Evolutionary conservation across 129 eudicot genomes (phyloP), one percentile per base, ranked within the genome.

Genomic region (Logfia minima): DNA sequence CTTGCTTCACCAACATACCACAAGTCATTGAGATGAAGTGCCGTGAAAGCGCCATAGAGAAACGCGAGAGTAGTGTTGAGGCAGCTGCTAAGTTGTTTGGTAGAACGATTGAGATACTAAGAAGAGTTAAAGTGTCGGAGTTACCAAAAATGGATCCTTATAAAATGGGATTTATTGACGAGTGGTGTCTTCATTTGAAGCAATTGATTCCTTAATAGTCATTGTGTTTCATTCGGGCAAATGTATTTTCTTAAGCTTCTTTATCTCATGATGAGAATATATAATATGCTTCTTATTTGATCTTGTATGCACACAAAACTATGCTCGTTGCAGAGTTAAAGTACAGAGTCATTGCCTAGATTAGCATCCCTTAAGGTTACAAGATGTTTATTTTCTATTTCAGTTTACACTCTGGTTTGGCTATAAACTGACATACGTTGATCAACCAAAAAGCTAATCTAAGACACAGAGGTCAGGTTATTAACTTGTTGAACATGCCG

Each of bases 401-500:
- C 26, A 24, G 1, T 24, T 24, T 24, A 24, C 26, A 24, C 0
- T 24, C 26, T 24, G 26, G 0, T 24, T 77, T 67, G 34, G 26
- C 34, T 55, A 56, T 23, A 69, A 61, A 24, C 26, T 24, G 0
- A 43, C 55, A 43, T 61, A 0, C 48, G 14, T 72, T 72, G 28
- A 10, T 23, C 29, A 72, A 64, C 48, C 77, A 68, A 11, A n/a
- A 24, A 51, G 32, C 78, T 64, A 79, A 31, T 28, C 71, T 61
- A 79, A 62, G 13, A 63, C 43, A 72, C 4, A 65, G 6, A 72
- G 65, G 66, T 56, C 61, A 34, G 65, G 28, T 52, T 17, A 43
- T 72, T 72, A 61, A 45, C 74, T 35, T 71, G 67, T 4, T 26
- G 32, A 31, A 28, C n/a, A 53, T 53, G 60, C 60, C 4, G n/a